Evolutionary conservation across 805 yeast species (phyloP), one percentile per base, ranked within the genome.

Genomic region (Candida argentea): DNA sequence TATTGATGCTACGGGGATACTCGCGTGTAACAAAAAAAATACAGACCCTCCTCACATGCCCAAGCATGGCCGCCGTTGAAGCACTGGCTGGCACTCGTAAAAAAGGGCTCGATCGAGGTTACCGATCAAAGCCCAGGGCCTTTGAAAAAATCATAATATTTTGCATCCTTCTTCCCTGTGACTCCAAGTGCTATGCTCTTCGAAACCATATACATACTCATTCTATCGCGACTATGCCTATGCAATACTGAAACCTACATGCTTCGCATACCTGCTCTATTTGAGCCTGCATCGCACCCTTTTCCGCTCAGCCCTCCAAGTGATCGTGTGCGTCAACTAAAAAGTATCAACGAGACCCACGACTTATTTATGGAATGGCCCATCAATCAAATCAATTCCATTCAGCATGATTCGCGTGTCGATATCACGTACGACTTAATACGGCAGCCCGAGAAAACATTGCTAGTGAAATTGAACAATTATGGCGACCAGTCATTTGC

Each of bases 171-270:
- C n/a, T n/a, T n/a, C n/a, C n/a, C n/a, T n/a, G n/a, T n/a, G n/a
- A n/a, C n/a, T n/a, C n/a, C n/a, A n/a, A n/a, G n/a, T n/a, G n/a
- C n/a, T n/a, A n/a, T n/a, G n/a, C n/a, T n/a, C n/a, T n/a, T n/a
- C n/a, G n/a, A n/a, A n/a, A n/a, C n/a, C n/a, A n/a, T n/a, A n/a
- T n/a, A n/a, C n/a, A n/a, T 25, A 13, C 16, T 29, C 6, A n/a
- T 21, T 14, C 14, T 25, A 7, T 10, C 25, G 4, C 22, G 19
- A 5, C 20, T 20, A 13, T 34, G 34, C 16, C 9, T 30, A 21
- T 65, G 61, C 17, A 61, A 61, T 28, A 61, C 68, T 1, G 68
- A 61, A 33, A 48, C 62, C 2, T 39, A 44, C 16, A 28, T 55
- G 11, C 25, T 58, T 17, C 29, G 32, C 20, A 36, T 60, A 0